Conservation (phyloP, 305 asterid species). For the Solanum chacoense region DNA sequence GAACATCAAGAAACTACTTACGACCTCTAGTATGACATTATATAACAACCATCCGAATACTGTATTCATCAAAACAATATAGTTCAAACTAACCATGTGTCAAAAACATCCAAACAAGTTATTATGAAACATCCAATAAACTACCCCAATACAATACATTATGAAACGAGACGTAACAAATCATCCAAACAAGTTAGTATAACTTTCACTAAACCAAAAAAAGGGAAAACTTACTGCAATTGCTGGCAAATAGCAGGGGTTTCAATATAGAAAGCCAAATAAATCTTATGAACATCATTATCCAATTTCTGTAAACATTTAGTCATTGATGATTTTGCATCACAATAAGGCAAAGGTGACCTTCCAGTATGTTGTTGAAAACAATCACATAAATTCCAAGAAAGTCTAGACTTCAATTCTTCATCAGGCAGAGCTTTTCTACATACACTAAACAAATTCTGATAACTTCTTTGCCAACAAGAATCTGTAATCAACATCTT, state of each 20-base stretch:
- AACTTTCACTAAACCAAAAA: background rate
- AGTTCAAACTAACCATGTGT: background rate
- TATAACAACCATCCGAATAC: background rate
- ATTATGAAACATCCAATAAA: too few species aligned
- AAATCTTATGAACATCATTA: constrained; percentile 31
- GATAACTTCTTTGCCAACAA: constrained; percentile 49
- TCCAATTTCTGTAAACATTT: constrained; percentile 42
- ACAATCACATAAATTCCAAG: constrained; percentile 85
- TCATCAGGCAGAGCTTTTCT: constrained; percentile 54
- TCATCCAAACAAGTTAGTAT: background rate
- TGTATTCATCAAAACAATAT: too few species aligned
- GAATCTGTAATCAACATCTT: constrained; percentile 19
- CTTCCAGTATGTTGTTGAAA: constrained; percentile 65
- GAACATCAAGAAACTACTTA: background rate
- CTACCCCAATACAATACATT: background rate
- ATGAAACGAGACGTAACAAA: background rate
- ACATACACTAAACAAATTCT: constrained; percentile 36
- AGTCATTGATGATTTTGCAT: constrained; percentile 26
- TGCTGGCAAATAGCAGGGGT: constrained; percentile 78
- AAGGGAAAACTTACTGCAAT: constrained; percentile 39
- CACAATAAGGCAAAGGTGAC: constrained; percentile 51
- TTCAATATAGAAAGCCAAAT: constrained; percentile 56
- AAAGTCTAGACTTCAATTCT: constrained; percentile 48
- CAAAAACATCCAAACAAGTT: background rate
- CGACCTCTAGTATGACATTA: background rate